These are phyloP conservation scores for Debaryomyces fabryi DNA, from an alignment of 1,139 yeast genomes.

Conservation along the genomic window DNA sequence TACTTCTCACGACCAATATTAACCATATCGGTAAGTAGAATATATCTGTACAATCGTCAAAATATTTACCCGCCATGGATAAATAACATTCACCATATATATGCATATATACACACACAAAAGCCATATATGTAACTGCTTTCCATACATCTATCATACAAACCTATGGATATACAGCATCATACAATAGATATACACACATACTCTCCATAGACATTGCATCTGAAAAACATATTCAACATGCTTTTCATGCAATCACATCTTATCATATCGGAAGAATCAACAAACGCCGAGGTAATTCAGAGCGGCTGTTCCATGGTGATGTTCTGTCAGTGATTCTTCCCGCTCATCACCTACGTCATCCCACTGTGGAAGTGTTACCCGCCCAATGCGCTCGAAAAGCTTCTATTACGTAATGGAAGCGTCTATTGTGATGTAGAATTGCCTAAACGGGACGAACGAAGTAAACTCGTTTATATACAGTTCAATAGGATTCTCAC, in stretches of 20 bases:
- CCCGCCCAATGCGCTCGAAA: background rate
- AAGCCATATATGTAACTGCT: no score
- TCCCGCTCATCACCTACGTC: background rate
- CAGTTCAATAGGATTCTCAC: background rate
- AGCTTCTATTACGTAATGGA: slow-evolving; percentile 1
- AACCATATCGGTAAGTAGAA: no score
- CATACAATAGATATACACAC: background rate
- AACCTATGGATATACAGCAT: no score
- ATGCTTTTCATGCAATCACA: no score
- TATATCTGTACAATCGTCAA: no score
- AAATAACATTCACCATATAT: no score
- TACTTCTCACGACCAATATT: no score
- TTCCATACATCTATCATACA: no score
- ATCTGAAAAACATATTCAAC: no score
- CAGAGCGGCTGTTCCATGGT: background rate
- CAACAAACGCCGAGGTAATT: background rate
- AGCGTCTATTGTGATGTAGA: background rate
- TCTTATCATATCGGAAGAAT: no score
- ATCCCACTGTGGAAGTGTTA: background rate
- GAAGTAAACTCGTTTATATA: background rate
- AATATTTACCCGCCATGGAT: no score
- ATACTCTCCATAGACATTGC: background rate
- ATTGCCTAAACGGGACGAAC: slow-evolving; percentile 1
- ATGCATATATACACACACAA: no score
- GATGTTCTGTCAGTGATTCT: background rate